Conservation (phyloP, 257 asterid genomes). For the Ballota nigra region DNA sequence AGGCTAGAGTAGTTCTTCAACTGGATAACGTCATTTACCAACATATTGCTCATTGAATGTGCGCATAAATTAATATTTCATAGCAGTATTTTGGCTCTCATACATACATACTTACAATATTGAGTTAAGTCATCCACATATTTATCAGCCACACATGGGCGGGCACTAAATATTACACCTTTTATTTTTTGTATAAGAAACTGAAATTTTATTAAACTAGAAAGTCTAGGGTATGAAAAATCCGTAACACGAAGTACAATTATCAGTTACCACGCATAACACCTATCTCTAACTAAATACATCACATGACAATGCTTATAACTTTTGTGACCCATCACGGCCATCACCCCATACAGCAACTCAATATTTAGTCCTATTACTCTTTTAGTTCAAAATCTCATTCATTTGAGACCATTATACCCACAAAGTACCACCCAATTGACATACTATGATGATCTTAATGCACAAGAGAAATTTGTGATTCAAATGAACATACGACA, state of each 20-base stretch:
- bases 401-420: neutral
- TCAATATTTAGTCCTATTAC: neutral
- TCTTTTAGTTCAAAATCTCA: neutral
- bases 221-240: too few relatives aligned
- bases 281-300: neutral
- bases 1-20: neutral
- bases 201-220: neutral
- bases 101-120: neutral
- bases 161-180: neutral
- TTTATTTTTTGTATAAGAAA: too few relatives aligned
- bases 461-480: constrained; percentile 2
- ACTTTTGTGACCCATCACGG: neutral
- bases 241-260: neutral
- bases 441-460: neutral
- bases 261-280: neutral
- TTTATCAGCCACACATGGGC: neutral
- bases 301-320: neutral
- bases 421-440: constrained; percentile 5
- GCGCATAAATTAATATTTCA: neutral
- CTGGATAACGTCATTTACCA: neutral
- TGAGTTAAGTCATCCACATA: neutral
- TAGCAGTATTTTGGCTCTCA: neutral
- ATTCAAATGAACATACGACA: neutral
- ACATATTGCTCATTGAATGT: neutral
- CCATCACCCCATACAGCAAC: neutral